A percentile compares a stretch with the other conserved stretches of the same genome.
Conservation (phyloP, 495 filamentous ascomycete genomes). For the Trypethelium eluteriae region DNA sequence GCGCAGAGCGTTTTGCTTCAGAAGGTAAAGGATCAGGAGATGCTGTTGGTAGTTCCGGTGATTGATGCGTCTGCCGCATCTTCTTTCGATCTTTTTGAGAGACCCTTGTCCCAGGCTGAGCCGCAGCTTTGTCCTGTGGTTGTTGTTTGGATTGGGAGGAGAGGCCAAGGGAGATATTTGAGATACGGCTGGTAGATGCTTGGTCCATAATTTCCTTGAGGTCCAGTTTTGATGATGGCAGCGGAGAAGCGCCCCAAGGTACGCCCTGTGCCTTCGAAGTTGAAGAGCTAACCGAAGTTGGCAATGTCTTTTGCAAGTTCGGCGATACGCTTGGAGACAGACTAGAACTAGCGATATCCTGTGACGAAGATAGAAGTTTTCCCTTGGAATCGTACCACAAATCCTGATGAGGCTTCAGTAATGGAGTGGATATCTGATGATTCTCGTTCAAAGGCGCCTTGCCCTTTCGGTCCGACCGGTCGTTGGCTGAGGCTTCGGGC, state of each 20-base stretch:
- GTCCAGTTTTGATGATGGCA: slow-evolving; percentile 58
- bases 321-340: slow-evolving; percentile 8
- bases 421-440: not conserved
- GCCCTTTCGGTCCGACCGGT: not conserved
- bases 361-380: slow-evolving; percentile 28
- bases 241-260: slow-evolving; percentile 55
- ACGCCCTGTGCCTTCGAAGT: slow-evolving; percentile 13
- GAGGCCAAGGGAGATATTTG: slow-evolving; percentile 66
- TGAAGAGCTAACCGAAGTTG: not conserved
- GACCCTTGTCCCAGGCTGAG: slow-evolving; percentile 44
- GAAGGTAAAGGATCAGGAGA: slow-evolving; percentile 37
- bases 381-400: slow-evolving; percentile 35
- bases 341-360: slow-evolving; percentile 17
- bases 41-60: slow-evolving; percentile 37
- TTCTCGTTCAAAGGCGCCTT: not conserved
- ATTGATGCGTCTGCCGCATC: slow-evolving; percentile 43
- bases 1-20: slow-evolving; percentile 46
- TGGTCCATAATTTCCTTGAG: slow-evolving; percentile 82
- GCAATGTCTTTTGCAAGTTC: not conserved
- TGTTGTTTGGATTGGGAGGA: slow-evolving; percentile 35
- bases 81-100: slow-evolving; percentile 90
- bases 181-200: slow-evolving; percentile 53
- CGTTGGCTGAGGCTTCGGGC: not conserved
- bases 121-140: slow-evolving; percentile 29
- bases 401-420: slow-evolving; percentile 18